Conservation (phyloP, 805 yeast species). For the Candida xiaguanensis region DNA sequence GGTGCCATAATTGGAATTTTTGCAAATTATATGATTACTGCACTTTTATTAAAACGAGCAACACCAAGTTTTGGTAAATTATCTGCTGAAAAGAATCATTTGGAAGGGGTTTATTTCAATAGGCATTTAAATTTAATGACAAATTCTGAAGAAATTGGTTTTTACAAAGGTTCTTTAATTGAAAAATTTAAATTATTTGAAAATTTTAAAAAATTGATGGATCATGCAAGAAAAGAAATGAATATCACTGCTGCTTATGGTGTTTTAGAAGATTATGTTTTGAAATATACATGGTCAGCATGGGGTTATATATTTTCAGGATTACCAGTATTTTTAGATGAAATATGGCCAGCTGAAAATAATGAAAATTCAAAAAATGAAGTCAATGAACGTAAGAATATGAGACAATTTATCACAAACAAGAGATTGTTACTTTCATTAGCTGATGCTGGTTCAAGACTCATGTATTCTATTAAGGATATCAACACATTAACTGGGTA, state of each 20-base stretch:
- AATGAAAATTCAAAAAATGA: slow-evolving; percentile 8
- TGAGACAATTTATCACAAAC: slow-evolving; percentile 87
- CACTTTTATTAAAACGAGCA: slow-evolving; percentile 61
- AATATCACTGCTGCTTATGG: slow-evolving; percentile 63
- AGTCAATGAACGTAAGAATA: slow-evolving; percentile 51
- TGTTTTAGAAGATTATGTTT: slow-evolving; percentile 76
- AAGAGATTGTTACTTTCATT: slow-evolving; percentile 84
- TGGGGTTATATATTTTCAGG: slow-evolving; percentile 91
- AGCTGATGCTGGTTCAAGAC: slow-evolving; percentile 92
- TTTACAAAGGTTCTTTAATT: slow-evolving; percentile 81
- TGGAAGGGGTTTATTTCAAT: slow-evolving; percentile 87
- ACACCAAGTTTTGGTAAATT: slow-evolving; percentile 86
- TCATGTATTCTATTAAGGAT: slow-evolving; percentile 93
- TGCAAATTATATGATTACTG: slow-evolving; percentile 75
- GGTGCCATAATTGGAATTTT: slow-evolving; percentile 83
- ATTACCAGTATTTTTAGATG: slow-evolving; percentile 75
- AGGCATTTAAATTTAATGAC: slow-evolving; percentile 81
- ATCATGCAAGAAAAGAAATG: slow-evolving; percentile 53
- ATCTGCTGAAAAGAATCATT: slow-evolving; percentile 65
- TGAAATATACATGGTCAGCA: slow-evolving; percentile 93
- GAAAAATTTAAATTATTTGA: slow-evolving; percentile 65
- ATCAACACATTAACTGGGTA: slow-evolving; percentile 87
- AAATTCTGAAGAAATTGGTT: slow-evolving; percentile 91
- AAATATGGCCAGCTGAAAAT: slow-evolving; percentile 29
- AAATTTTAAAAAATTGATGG: slow-evolving; percentile 53